Evolutionary conservation across 257 asterid genomes (phyloP).

Genomic region (Solanum lignicaule): DNA sequence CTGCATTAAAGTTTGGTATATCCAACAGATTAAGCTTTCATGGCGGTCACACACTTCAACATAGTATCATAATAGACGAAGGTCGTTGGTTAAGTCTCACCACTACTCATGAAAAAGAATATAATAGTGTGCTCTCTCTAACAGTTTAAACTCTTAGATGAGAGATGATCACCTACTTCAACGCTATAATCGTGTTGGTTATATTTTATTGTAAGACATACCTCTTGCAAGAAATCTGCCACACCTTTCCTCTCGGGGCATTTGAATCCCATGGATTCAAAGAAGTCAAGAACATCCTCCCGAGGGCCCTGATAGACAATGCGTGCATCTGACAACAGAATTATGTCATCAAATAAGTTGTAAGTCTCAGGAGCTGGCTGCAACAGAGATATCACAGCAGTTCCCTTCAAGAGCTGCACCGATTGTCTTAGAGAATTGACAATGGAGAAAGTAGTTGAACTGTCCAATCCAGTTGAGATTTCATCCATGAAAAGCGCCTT

Average conservation of each 20-base stretch:
- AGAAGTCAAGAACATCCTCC: conserved; percentile 33
- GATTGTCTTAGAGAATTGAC: conserved; percentile 35
- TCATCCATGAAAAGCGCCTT: conserved; percentile 70
- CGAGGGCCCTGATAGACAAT: conserved; percentile 57
- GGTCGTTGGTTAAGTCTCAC: neutral
- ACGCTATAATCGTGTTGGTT: neutral
- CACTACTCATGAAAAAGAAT: neutral
- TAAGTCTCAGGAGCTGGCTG: conserved; percentile 70
- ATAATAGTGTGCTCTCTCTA: neutral
- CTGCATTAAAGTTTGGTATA: neutral
- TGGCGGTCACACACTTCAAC: neutral
- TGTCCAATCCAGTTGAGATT: conserved; percentile 57
- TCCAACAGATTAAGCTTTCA: neutral
- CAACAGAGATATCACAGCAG: conserved; percentile 55
- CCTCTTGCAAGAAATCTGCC: conserved; percentile 71
- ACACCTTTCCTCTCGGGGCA: conserved; percentile 55
- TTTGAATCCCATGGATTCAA: conserved; percentile 54
- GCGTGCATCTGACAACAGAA: conserved; percentile 42
- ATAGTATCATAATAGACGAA: neutral
- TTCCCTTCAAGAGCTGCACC: conserved; percentile 55
- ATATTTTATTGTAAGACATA: conserved; percentile 4
- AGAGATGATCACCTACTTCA: neutral
- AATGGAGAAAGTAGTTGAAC: conserved; percentile 52
- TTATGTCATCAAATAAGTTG: conserved; percentile 48
- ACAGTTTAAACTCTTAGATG: neutral